Evolutionary conservation across 495 filamentous ascomycete genomes (phyloP), one percentile per base, ranked within the genome.

Genomic region (Aspergillus carlsbadensis): DNA sequence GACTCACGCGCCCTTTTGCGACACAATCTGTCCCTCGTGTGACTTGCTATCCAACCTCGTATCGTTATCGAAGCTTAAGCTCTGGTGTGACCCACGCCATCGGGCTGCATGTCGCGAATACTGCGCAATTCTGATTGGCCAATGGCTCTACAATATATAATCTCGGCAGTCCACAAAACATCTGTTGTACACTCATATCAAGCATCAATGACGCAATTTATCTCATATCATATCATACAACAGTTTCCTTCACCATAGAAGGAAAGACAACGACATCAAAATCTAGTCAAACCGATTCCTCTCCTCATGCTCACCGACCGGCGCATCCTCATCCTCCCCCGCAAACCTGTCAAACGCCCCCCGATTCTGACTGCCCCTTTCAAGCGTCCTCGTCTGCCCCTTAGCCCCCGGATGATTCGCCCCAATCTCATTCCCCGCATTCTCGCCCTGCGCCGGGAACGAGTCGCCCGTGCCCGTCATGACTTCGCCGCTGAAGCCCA

Each of bases 391-490:
- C 1, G 20, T 21, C 35, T 57, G 45, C 15, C 54, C 54, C 24
- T 50, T 57, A 3, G 44, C 54, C 2, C 54, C 45, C 2, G 54
- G 54, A 17, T 49, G 36, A 34, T 57, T 41, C 15, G 36, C 26
- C 15, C 54, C 54, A 34, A 49, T 54, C 34, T 39, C 17, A 34
- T 33, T 63, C 35, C 69, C 64, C 64, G 83, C 84, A 6, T 69
- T 68, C 61, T 82, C 80, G 13, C 78, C 60, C 22, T 67, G 63
- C 1, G 71, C 69, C 0, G 75, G 73, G 37, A 83, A 54, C 6
- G 69, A 61, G 53, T 83, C 70, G 0, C 81, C 81, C 8, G 75
- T 82, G 3, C 78, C 82, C 0, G 75, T 80, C 10, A 81, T 58
- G 1, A 81, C 75, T 41, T 83, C 81, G 2, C 73, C 76, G 2